Evolutionary conservation across 345 rosid genomes (phyloP).

Genomic region (Salix arbutifolia): DNA sequence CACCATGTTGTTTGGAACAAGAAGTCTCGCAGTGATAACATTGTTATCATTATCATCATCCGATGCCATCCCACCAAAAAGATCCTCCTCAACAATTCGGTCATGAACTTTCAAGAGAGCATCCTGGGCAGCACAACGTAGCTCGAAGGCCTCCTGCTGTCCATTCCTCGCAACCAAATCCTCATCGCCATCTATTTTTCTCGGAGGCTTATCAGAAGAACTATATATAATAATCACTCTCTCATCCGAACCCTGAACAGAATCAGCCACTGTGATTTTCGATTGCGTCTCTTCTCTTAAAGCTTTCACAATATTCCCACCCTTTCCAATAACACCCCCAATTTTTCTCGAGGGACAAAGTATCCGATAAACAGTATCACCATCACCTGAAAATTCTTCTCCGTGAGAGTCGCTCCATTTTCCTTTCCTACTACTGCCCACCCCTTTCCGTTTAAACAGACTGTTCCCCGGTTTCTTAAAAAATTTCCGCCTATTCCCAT

Average conservation of each 20-base stretch:
- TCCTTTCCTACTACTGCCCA: conserved; percentile 22
- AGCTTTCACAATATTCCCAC: conserved; percentile 45
- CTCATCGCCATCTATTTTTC: conserved; percentile 18
- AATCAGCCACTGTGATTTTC: conserved; percentile 48
- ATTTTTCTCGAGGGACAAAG: conserved; percentile 59
- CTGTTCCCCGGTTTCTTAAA: conserved; percentile 34
- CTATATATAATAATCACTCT: conserved; percentile 52
- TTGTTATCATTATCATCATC: conserved; percentile 37
- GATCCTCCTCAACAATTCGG: conserved; percentile 45
- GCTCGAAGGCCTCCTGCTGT: conserved; percentile 28
- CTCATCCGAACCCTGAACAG: conserved; percentile 59
- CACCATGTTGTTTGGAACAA: conserved; percentile 54
- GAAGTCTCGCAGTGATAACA: conserved; percentile 41
- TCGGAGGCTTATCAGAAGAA: conserved; percentile 28
- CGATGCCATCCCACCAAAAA: conserved; percentile 37
- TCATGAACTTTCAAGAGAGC: conserved; percentile 57
- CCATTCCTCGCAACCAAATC: conserved; percentile 22
- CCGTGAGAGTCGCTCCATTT: conserved; percentile 31
- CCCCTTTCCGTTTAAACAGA: conserved; percentile 43
- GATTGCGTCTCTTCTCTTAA: conserved; percentile 52
- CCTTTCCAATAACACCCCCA: conserved; percentile 60
- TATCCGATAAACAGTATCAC: conserved; percentile 50
- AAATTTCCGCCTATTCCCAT: conserved; percentile 38
- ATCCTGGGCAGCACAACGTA: conserved; percentile 58
- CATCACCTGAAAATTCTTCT: conserved; percentile 31